Evolutionary conservation across 352 stramenopile genomes (phyloP), one percentile per base, ranked within the genome.

Genomic region (Globisporangium parvum): DNA sequence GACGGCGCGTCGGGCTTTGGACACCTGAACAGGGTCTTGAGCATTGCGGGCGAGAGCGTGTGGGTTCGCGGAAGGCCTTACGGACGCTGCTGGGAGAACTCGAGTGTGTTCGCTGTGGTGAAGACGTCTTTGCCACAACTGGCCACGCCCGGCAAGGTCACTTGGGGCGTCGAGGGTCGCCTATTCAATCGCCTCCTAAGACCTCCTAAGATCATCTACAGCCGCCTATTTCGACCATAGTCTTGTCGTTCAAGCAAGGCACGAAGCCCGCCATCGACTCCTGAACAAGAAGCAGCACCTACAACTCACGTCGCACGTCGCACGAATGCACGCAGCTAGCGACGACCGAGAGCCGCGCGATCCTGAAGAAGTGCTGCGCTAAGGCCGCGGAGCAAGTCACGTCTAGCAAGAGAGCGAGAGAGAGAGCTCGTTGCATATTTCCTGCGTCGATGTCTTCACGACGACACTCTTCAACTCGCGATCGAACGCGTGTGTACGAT

Each of bases 341-440:
- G n/a, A n/a, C n/a, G n/a, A n/a, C n/a, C n/a, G n/a, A n/a, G n/a
- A 80, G 80, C 28, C 75, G 83, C 41, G 70, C 79, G 10, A 86
- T 93, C 44, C 68, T 91, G 41, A 85, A 88, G 54, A 91, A 90
- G 50, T 76, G 76, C 55, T 80, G 70, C 57, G 58, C 65, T 24
- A 90, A 87, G 59, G 70, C 62, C 8, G 69, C 71, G 5, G 69
- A 65, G n/a, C 80, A 87, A 49, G 65, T 72, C 63, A 68, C 60
- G 39, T 47, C 56, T 12, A 69, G 21, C 3, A 41, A 48, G 17
- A 24, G 47, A 57, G 41, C 47, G 41, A 47, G 41, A 10, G 41
- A 10, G 41, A 58, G 23, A 45, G 3, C n/a, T n/a, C n/a, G n/a
- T n/a, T n/a, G n/a, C n/a, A 44, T 31, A 26, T 21, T 1, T 6